phyloP scores from a whole-genome alignment of 163 green algal genomes.

The Chloromonas sp. region DNA sequence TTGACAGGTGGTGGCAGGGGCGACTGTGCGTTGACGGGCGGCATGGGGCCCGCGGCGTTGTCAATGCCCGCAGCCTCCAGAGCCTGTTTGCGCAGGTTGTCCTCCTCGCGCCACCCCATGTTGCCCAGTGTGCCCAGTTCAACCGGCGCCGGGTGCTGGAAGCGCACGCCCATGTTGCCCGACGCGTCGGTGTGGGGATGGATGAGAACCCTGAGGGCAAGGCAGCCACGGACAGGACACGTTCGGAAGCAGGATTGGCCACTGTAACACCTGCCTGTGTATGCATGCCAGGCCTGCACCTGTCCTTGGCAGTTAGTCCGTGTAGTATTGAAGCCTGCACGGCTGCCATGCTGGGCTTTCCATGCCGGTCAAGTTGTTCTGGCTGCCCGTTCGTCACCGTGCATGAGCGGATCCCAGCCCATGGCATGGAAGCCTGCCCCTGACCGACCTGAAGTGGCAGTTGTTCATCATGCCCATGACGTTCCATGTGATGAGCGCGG shows the following conservation, averaged over 20 bases:
- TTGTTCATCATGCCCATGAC: constrained; percentile 99
- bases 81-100: constrained; percentile 39
- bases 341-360: too few species aligned
- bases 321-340: too few species aligned
- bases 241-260: background rate
- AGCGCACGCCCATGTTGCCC: constrained; percentile 71
- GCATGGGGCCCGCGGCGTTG: background rate
- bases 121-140: constrained; percentile 48
- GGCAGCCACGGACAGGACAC: background rate
- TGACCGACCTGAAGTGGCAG: constrained; percentile 60
- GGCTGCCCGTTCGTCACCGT: too few species aligned
- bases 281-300: background rate
- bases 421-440: too few species aligned
- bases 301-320: constrained; percentile 21
- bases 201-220: constrained; percentile 34
- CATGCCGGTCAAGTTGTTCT: too few species aligned
- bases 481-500: constrained; percentile 77
- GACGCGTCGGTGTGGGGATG: constrained; percentile 21
- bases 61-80: constrained; percentile 12
- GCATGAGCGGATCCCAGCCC: too few species aligned
- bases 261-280: constrained; percentile 1
- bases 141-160: constrained; percentile 83
- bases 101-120: constrained; percentile 67
- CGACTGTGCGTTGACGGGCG: too few species aligned
- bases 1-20: background rate